Percentiles rank a stretch among this genome's conserved stretches.
phyloP scores from a whole-genome alignment of 2,329 filamentous ascomycete species.

The Fusarium incarnatum region DNA sequence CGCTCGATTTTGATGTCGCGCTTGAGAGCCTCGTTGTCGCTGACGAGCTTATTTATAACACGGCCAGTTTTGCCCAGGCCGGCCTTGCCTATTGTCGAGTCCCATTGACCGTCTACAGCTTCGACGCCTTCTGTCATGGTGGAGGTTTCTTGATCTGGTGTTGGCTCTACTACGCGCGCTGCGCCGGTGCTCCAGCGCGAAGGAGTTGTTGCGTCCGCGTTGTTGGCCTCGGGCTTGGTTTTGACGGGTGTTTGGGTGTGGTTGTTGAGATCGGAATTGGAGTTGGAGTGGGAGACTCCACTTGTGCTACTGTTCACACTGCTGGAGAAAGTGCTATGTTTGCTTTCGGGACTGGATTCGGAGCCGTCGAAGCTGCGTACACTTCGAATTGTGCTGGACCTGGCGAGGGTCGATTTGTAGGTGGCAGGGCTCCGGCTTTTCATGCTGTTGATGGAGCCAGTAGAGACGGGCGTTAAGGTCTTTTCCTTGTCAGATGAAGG shows the following conservation, averaged over 20 bases:
- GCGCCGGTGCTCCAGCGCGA: slow-evolving; percentile 50
- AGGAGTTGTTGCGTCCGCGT: slow-evolving; percentile 45
- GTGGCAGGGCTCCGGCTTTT: slow-evolving; percentile 49
- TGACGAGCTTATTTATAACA: slow-evolving; percentile 84
- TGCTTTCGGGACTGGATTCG: slow-evolving; percentile 59
- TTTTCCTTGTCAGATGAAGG: slow-evolving; percentile 42
- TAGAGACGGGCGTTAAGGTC: slow-evolving; percentile 55
- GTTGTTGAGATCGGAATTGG: slow-evolving; percentile 51
- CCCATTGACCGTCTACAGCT: slow-evolving; percentile 61
- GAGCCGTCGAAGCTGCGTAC: slow-evolving; percentile 67
- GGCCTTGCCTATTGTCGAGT: slow-evolving; percentile 76
- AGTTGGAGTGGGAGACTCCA: slow-evolving; percentile 57
- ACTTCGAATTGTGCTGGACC: slow-evolving; percentile 64
- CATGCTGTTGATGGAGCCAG: slow-evolving; percentile 57
- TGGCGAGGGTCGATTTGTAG: slow-evolving; percentile 50
- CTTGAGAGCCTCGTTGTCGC: slow-evolving; percentile 82
- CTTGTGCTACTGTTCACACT: slow-evolving; percentile 67
- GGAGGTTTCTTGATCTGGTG: slow-evolving; percentile 44
- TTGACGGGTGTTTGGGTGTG: slow-evolving; percentile 51
- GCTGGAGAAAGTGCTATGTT: slow-evolving; percentile 66
- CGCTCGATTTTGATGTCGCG: slow-evolving; percentile 77
- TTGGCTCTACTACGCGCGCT: slow-evolving; percentile 50
- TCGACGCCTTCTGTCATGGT: slow-evolving; percentile 51
- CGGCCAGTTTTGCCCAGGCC: slow-evolving; percentile 79
- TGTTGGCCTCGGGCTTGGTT: slow-evolving; percentile 52